Evolutionary conservation across 1,284 basidiomycete species (phyloP).

Genomic region (Tausonia pullulans): DNA sequence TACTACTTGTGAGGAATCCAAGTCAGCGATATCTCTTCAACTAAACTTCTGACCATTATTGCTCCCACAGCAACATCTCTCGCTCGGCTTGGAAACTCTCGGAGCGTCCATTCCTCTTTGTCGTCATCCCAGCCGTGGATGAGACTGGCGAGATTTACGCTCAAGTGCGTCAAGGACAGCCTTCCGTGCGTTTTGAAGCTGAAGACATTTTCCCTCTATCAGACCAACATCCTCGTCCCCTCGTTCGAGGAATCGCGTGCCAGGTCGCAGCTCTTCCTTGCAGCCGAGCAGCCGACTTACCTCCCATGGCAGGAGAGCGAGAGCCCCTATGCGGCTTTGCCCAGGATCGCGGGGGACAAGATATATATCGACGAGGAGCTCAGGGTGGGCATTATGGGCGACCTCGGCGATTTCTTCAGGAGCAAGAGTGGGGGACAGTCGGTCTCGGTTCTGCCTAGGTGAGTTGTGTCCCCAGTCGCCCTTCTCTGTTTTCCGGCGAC

Average conservation of each 20-base stretch:
- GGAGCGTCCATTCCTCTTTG: conserved; percentile 63
- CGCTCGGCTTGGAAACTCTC: conserved; percentile 52
- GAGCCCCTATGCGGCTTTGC: conserved; percentile 51
- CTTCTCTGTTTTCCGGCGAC: too few relatives aligned
- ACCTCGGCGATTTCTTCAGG: conserved; percentile 21
- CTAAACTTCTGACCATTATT: too few relatives aligned
- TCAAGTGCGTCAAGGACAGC: background rate
- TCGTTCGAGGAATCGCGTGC: conserved; percentile 65
- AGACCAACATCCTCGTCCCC: conserved; percentile 46
- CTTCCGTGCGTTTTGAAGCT: background rate
- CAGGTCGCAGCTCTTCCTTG: conserved; percentile 44
- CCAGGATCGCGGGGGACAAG: background rate
- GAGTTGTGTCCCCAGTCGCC: too few relatives aligned
- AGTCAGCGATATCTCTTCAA: too few relatives aligned
- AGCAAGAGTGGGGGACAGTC: background rate
- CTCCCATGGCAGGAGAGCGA: conserved; percentile 63
- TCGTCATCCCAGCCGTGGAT: conserved; percentile 42
- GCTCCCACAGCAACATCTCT: conserved; percentile 61
- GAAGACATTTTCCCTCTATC: too few relatives aligned
- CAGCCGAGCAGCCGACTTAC: conserved; percentile 38
- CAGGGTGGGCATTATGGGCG: conserved; percentile 41
- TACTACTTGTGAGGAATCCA: too few relatives aligned
- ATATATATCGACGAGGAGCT: conserved; percentile 45
- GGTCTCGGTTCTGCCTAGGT: background rate
- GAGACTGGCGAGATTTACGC: background rate